A percentile compares a stretch with the other conserved stretches of the same genome.
phyloP scores from a whole-genome alignment of 169 alveolate species.

The Plasmodium ovale region DNA sequence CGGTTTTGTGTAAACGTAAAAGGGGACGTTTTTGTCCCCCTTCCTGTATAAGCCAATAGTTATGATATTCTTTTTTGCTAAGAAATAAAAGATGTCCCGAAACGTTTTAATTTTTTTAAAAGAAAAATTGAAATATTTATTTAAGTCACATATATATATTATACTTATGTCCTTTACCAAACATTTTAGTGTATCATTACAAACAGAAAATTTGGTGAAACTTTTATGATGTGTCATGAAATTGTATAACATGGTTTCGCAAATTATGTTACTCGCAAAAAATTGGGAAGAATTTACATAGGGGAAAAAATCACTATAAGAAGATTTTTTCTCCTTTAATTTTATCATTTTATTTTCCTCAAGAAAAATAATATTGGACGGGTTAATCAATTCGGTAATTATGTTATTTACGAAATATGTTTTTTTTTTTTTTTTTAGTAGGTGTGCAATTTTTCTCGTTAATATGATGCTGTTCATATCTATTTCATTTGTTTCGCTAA shows the following conservation, averaged over 20 bases:
- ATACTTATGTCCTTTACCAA: conserved; percentile 39
- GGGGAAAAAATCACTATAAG: conserved; percentile 74
- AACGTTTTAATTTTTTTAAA: conserved; percentile 56
- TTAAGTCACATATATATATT: conserved; percentile 37
- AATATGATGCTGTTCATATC: conserved; percentile 68
- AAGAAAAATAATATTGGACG: conserved; percentile 61
- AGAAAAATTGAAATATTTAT: conserved; percentile 59
- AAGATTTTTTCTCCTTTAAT: conserved; percentile 61
- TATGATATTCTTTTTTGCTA: conserved; percentile 42
- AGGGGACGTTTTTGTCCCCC: conserved; percentile 56
- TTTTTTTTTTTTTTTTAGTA: conserved; percentile 42
- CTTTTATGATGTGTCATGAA: conserved; percentile 71
- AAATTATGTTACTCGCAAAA: conserved; percentile 65
- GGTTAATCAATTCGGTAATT: conserved; percentile 72
- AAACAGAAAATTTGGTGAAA: conserved; percentile 65
- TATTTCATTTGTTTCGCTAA: conserved; percentile 61
- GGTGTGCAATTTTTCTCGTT: conserved; percentile 55
- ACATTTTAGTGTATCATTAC: conserved; percentile 59
- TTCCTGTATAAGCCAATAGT: conserved; percentile 62
- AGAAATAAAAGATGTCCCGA: conserved; percentile 50
- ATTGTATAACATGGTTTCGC: conserved; percentile 70
- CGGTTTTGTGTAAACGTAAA: conserved; percentile 66
- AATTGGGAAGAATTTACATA: conserved; percentile 55
- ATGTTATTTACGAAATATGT: conserved; percentile 49
- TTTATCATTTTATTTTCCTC: conserved; percentile 74